Conservation (phyloP, 2,329 filamentous ascomycete species). For the Beauveria scarabaeidicola region DNA sequence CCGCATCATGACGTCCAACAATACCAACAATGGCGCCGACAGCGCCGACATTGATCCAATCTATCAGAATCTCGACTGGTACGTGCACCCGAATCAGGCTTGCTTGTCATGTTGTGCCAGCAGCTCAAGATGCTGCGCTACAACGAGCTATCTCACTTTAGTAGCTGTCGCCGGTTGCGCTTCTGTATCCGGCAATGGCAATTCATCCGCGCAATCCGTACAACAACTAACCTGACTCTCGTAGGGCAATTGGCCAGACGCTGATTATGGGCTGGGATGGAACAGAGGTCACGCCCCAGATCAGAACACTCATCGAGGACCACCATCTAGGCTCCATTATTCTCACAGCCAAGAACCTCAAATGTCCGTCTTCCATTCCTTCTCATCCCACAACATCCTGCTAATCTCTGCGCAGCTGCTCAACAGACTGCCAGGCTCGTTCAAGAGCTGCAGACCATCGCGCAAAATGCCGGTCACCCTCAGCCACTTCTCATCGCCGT, state of each 20-base stretch:
- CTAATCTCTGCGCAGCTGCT: constrained; percentile 54
- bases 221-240: not conserved
- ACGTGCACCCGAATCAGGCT: constrained; percentile 27
- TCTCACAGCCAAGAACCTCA: constrained; percentile 75
- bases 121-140: not conserved
- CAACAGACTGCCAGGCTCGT: constrained; percentile 83
- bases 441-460: constrained; percentile 86
- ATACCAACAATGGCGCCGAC: constrained; percentile 20
- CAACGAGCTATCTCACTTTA: not conserved
- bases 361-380: constrained; percentile 47
- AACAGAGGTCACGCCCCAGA: constrained; percentile 73
- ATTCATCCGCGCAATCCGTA: not conserved
- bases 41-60: constrained; percentile 43
- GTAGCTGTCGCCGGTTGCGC: not conserved
- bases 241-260: constrained; percentile 64
- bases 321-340: constrained; percentile 84
- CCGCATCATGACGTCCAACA: constrained; percentile 24
- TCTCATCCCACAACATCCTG: constrained; percentile 12
- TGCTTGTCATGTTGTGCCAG: not conserved
- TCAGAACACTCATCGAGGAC: constrained; percentile 69
- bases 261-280: constrained; percentile 83
- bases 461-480: constrained; percentile 80
- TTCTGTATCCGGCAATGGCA: not conserved
- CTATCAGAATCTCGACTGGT: constrained; percentile 74
- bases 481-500: constrained; percentile 83